Evolutionary conservation across 1,139 yeast species (phyloP), one percentile per base, ranked within the genome.

Genomic region (Saccharomyces hybrid): DNA sequence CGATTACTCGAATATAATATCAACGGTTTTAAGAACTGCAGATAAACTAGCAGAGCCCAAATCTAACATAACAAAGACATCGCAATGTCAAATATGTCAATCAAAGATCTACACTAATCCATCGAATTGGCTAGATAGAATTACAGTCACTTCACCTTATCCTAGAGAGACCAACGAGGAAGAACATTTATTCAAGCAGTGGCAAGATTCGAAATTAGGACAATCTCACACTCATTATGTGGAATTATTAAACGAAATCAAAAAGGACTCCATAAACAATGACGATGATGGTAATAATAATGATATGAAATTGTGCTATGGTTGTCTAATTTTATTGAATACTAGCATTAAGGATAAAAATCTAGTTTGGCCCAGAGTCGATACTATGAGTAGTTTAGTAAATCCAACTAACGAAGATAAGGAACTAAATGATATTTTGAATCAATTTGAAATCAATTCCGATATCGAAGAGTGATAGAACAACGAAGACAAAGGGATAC

Each of bases 21-120:
- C 97, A 0, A 91, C 99, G 0, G 98, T 93, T 20, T 91, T 90
- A 11, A 84, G 88, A 59, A 91, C 96, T 0, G 96, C 95, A 9
- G 84, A 84, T 52, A 91, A 93, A 68, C 72, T 93, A 51, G 82
- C 81, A 1, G 78, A 78, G 8, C 89, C 88, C 0, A 47, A 38
- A 9, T 27, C 30, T 3, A 68, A 53, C 31, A 55, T 54, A 20
- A 52, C 54, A 11, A 56, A 60, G 34, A 56, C 56, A 0, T 41
- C 25, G 2, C 52, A 61, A 5, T 87, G 95, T 69, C 71, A 72
- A 44, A 64, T 83, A 0, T 86, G 91, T 68, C 77, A 76, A 8
- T 74, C 71, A 26, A 71, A 69, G 3, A 76, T 84, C 4, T 78
- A 78, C 60, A 75, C 76, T 47, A 79, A 83, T 61, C 87, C 95